Conservation (phyloP, 2,329 filamentous ascomycete genomes). For the Neofusicoccum sp. region DNA sequence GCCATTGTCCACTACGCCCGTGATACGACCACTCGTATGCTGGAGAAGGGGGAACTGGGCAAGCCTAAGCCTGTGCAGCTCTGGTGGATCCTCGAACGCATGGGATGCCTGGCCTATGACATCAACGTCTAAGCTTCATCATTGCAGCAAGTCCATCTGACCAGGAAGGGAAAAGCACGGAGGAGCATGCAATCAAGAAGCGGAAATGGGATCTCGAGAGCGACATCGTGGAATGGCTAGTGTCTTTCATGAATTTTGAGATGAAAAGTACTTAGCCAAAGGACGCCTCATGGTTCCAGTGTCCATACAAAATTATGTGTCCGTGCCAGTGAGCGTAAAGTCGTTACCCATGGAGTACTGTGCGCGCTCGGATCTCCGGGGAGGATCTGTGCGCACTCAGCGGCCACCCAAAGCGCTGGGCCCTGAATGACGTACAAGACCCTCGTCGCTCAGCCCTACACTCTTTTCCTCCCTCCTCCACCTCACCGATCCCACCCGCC, state of each 20-base stretch:
- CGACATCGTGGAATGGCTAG: too few species aligned
- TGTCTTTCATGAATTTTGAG: too few species aligned
- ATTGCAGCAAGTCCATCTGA: neutral
- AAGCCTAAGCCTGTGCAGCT: slow-evolving; percentile 37
- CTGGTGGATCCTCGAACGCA: slow-evolving; percentile 39
- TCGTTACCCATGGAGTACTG: too few species aligned
- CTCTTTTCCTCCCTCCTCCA: neutral
- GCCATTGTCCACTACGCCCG: slow-evolving; percentile 35
- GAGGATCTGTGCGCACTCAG: neutral
- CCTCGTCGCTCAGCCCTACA: slow-evolving; percentile 9
- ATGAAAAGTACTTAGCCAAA: too few species aligned
- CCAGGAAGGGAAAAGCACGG: neutral
- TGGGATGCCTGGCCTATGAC: slow-evolving; percentile 39
- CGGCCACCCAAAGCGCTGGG: neutral
- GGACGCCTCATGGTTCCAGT: too few species aligned
- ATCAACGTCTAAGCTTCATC: neutral
- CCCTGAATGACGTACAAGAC: slow-evolving; percentile 13
- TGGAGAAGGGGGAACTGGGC: slow-evolving; percentile 32
- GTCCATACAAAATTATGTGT: too few species aligned
- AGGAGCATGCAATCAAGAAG: too few species aligned
- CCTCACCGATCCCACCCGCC: neutral
- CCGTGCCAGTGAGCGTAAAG: too few species aligned
- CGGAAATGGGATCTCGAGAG: too few species aligned
- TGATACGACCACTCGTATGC: slow-evolving; percentile 20
- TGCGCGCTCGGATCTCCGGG: neutral